phyloP scores from a whole-genome alignment of 768 basidiomycete species.

The Russula virescens region DNA sequence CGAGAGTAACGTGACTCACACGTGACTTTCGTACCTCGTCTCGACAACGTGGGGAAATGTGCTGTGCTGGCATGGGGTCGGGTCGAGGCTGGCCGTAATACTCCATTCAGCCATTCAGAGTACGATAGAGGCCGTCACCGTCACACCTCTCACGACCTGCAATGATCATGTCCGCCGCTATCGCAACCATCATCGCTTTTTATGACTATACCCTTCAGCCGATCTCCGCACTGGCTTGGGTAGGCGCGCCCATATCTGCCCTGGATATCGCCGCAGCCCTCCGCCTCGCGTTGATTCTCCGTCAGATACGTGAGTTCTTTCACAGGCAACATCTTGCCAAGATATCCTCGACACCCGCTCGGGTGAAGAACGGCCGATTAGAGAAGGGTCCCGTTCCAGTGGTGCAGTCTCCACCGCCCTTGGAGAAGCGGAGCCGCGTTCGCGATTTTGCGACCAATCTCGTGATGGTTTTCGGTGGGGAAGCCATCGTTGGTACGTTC shows the following conservation, averaged over 20 bases:
- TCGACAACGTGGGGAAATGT: too few species aligned
- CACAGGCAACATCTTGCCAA: conserved; percentile 9
- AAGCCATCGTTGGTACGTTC: conserved; percentile 22
- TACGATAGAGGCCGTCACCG: too few species aligned
- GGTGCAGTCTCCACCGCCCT: not conserved
- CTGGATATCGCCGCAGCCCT: conserved; percentile 22
- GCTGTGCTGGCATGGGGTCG: too few species aligned
- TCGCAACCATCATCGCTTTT: conserved; percentile 18
- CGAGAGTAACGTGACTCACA: conserved; percentile 1
- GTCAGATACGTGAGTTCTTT: conserved; percentile 18
- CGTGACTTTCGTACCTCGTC: too few species aligned
- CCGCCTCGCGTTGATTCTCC: conserved; percentile 23
- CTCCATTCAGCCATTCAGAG: too few species aligned
- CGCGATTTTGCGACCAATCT: conserved; percentile 21
- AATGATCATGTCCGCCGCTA: conserved; percentile 14
- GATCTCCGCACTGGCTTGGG: conserved; percentile 14
- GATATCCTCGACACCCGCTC: not conserved
- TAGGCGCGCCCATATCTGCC: conserved; percentile 16
- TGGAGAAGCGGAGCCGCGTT: conserved; percentile 17
- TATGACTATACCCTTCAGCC: conserved; percentile 23
- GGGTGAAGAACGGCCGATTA: not conserved
- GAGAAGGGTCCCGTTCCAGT: not conserved
- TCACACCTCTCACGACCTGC: not conserved
- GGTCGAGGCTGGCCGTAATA: too few species aligned
- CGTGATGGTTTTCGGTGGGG: conserved; percentile 25